These are phyloP conservation scores for Nakataea oryzae DNA, from an alignment of 2,329 filamentous ascomycete genomes.

Conservation along the genomic window DNA sequence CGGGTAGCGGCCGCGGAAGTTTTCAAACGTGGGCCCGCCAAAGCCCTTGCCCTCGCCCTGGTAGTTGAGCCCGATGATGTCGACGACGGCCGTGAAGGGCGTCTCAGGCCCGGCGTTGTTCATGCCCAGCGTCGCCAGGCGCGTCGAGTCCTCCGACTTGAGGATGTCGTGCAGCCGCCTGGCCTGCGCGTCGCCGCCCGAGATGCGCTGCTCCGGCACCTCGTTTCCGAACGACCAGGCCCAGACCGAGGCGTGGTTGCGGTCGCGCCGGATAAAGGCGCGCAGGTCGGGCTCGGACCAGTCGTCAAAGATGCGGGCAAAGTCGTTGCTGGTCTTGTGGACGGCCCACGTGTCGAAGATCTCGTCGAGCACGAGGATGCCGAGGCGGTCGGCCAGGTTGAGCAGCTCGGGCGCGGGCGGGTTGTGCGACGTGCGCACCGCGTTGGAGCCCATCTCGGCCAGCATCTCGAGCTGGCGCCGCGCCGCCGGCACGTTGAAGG, in stretches of 20 bases:
- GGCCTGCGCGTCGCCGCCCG: slow-evolving; percentile 18
- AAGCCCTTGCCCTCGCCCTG: slow-evolving; percentile 36
- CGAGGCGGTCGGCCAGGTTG: slow-evolving; percentile 35
- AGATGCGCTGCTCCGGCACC: slow-evolving; percentile 32
- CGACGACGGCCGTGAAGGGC: slow-evolving; percentile 27
- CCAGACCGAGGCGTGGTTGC: slow-evolving; percentile 42
- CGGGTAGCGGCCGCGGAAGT: slow-evolving; percentile 32
- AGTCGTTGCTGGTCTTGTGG: slow-evolving; percentile 36
- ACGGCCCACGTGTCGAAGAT: slow-evolving; percentile 41
- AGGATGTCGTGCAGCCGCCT: slow-evolving; percentile 28
- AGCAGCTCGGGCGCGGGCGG: slow-evolving; percentile 39
- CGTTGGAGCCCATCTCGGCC: slow-evolving; percentile 37
- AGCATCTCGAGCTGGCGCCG: slow-evolving; percentile 38
- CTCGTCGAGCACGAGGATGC: slow-evolving; percentile 41
- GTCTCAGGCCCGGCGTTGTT: slow-evolving; percentile 30
- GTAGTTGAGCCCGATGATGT: slow-evolving; percentile 43
- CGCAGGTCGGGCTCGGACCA: slow-evolving; percentile 44
- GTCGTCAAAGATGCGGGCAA: slow-evolving; percentile 37
- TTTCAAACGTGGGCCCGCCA: slow-evolving; percentile 21
- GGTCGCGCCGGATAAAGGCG: slow-evolving; percentile 38
- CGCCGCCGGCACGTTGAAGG: slow-evolving; percentile 37
- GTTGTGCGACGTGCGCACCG: slow-evolving; percentile 41
- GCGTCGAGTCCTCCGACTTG: slow-evolving; percentile 34
- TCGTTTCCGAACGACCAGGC: slow-evolving; percentile 46
- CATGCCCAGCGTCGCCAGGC: slow-evolving; percentile 32